phyloP scores from a whole-genome alignment of 768 basidiomycete species.

The Auricularia sp. region DNA sequence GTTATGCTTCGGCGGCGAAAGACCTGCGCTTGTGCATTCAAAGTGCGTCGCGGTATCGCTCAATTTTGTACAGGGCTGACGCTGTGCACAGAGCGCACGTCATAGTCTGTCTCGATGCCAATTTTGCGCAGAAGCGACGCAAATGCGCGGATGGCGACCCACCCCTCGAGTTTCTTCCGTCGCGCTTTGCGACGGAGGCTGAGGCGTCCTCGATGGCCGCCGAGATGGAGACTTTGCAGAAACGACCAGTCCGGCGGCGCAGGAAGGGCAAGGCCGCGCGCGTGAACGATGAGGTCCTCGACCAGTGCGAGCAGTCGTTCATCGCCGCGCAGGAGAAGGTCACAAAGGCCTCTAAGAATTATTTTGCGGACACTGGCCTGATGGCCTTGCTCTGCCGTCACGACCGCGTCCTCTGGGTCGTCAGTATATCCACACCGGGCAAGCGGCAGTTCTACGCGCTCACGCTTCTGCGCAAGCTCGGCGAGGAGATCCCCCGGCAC shows the following conservation, averaged over 20 bases:
- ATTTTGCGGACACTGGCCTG: constrained; percentile 13
- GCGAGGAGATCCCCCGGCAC: constrained; percentile 18
- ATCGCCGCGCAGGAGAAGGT: neutral
- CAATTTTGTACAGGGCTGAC: neutral
- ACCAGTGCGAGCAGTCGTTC: constrained; percentile 4
- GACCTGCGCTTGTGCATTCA: neutral
- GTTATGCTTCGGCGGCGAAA: neutral
- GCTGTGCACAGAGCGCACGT: constrained; percentile 11
- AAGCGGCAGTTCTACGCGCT: constrained; percentile 32
- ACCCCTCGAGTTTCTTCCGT: constrained; percentile 12
- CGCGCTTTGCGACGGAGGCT: constrained; percentile 14
- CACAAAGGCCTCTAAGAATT: constrained; percentile 13
- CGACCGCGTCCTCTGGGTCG: constrained; percentile 21
- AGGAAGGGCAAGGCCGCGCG: neutral
- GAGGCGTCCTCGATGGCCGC: constrained; percentile 16
- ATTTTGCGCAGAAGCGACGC: constrained; percentile 25
- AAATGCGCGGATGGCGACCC: constrained; percentile 12
- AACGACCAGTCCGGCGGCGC: neutral
- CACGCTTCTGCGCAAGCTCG: constrained; percentile 24
- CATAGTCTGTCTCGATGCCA: constrained; percentile 24
- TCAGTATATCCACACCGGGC: constrained; percentile 31
- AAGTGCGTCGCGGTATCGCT: neutral
- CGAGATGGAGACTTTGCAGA: constrained; percentile 11
- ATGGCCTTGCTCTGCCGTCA: constrained; percentile 14
- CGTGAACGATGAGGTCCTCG: neutral